These are phyloP conservation scores for Eutrema salsugineum DNA, from an alignment of 441 rosid genomes.

Conservation along the genomic window DNA sequence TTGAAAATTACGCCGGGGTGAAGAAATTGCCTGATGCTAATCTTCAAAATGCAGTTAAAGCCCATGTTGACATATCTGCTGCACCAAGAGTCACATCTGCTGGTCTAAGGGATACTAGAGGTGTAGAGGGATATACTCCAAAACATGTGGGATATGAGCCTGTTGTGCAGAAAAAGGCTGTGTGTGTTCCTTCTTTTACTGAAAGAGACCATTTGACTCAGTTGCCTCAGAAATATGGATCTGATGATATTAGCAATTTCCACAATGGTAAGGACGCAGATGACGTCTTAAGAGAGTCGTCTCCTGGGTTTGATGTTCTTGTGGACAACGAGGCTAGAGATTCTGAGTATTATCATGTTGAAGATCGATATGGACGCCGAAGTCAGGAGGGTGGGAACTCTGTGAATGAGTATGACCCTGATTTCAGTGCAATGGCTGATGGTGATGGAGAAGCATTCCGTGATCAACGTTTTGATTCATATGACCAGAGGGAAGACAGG, in stretches of 20 bases:
- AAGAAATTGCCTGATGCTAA: conserved; percentile 31
- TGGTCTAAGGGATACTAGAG: conserved; percentile 34
- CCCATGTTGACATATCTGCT: conserved; percentile 34
- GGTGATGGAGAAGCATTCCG: conserved; percentile 42
- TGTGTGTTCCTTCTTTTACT: conserved; percentile 28
- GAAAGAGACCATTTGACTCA: conserved; percentile 50
- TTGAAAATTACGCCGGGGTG: conserved; percentile 35
- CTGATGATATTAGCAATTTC: conserved; percentile 45
- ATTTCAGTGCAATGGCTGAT: conserved; percentile 45
- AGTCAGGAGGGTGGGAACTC: conserved; percentile 59
- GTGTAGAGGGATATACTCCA: conserved; percentile 36
- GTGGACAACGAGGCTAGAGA: conserved; percentile 78
- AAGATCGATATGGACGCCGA: conserved; percentile 64
- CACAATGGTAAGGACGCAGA: conserved; percentile 68
- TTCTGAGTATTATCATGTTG: conserved; percentile 65
- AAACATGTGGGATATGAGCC: conserved; percentile 34
- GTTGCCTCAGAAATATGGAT: conserved; percentile 44
- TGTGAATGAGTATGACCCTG: conserved; percentile 61
- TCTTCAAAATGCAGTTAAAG: conserved; percentile 31
- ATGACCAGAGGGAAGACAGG: conserved; percentile 50
- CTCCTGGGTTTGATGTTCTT: conserved; percentile 98
- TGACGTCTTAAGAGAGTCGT: conserved; percentile 72
- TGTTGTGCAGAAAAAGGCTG: conserved; percentile 39
- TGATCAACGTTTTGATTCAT: conserved; percentile 45
- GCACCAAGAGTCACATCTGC: conserved; percentile 32